Evolutionary conservation across 1,284 basidiomycete species (phyloP).

Genomic region (Microbotryum scabiosae): DNA sequence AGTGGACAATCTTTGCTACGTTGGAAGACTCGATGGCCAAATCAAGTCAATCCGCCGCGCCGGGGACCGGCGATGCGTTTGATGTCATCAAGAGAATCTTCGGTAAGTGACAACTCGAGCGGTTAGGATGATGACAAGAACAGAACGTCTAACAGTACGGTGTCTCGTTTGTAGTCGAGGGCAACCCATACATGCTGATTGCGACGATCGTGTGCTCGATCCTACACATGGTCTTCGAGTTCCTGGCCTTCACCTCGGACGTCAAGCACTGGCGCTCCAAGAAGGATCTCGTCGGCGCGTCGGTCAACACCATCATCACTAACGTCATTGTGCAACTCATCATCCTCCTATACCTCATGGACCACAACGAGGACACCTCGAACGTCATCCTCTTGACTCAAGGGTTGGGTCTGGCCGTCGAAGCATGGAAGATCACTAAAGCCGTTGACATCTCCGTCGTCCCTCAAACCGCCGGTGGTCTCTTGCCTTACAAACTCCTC

Average conservation of each 20-base stretch:
- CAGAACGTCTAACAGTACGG: slow-evolving; percentile 33
- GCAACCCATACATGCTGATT: slow-evolving; percentile 80
- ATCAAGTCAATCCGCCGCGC: slow-evolving; percentile 17
- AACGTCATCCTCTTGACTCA: slow-evolving; percentile 56
- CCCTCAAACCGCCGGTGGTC: slow-evolving; percentile 52
- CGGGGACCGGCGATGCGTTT: slow-evolving; percentile 40
- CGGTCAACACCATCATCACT: slow-evolving; percentile 59
- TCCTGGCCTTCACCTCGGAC: slow-evolving; percentile 88
- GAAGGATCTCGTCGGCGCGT: slow-evolving; percentile 53
- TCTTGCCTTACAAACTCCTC: slow-evolving; percentile 67
- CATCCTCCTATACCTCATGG: slow-evolving; percentile 73
- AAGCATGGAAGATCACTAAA: slow-evolving; percentile 82
- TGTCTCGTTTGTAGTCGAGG: slow-evolving; percentile 48
- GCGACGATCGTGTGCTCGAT: slow-evolving; percentile 66
- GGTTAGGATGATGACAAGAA: slow-evolving; percentile 36
- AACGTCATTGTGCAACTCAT: slow-evolving; percentile 75
- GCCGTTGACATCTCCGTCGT: slow-evolving; percentile 73
- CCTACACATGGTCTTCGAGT: slow-evolving; percentile 83
- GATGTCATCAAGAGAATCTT: slow-evolving; percentile 92
- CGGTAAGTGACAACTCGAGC: not conserved
- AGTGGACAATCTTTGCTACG: slow-evolving; percentile 37
- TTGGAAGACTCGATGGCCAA: slow-evolving; percentile 58
- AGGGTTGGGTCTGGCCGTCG: slow-evolving; percentile 65
- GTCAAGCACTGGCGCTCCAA: slow-evolving; percentile 91
- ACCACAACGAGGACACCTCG: slow-evolving; percentile 85